Percentiles rank a stretch among this genome's conserved stretches.
phyloP scores from a whole-genome alignment of 2,329 filamentous ascomycete species.

The Botrytis medusae region DNA sequence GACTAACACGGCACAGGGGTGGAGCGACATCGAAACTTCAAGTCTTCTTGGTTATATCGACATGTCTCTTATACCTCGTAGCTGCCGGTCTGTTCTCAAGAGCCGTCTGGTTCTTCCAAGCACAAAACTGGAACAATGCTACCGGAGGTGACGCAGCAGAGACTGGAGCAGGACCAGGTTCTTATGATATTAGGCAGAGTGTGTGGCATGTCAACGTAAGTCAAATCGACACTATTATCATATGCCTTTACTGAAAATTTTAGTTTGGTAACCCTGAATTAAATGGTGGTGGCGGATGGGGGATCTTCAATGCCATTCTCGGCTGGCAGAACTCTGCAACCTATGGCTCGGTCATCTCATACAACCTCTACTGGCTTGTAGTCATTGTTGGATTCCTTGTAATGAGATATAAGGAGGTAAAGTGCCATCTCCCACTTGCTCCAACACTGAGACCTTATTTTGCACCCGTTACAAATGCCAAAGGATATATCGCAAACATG shows the following conservation, averaged over 20 bases:
- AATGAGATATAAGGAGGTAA: constrained; percentile 66
- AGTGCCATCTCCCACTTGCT: constrained; percentile 46
- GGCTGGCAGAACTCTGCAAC: constrained; percentile 90
- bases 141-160: constrained; percentile 58
- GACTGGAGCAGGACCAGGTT: constrained; percentile 66
- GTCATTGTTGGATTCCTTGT: constrained; percentile 64
- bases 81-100: constrained; percentile 80
- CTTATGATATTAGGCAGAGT: constrained; percentile 74
- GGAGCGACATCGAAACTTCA: constrained; percentile 68
- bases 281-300: constrained; percentile 77
- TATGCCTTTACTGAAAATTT: constrained; percentile 16
- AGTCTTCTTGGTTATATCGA: constrained; percentile 77
- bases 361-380: constrained; percentile 83
- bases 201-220: constrained; percentile 81
- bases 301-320: constrained; percentile 80
- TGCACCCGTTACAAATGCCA: constrained; percentile 7
- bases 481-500: constrained; percentile 8
- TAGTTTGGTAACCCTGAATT: constrained; percentile 75
- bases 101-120: constrained; percentile 72
- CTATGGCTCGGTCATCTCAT: constrained; percentile 81
- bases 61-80: constrained; percentile 81
- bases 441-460: constrained; percentile 7
- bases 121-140: constrained; percentile 58
- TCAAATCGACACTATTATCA: constrained; percentile 25
- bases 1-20: constrained; percentile 44